These are phyloP conservation scores for Eremothecium coryli DNA, from an alignment of 1,139 yeast species.

Conservation along the genomic window DNA sequence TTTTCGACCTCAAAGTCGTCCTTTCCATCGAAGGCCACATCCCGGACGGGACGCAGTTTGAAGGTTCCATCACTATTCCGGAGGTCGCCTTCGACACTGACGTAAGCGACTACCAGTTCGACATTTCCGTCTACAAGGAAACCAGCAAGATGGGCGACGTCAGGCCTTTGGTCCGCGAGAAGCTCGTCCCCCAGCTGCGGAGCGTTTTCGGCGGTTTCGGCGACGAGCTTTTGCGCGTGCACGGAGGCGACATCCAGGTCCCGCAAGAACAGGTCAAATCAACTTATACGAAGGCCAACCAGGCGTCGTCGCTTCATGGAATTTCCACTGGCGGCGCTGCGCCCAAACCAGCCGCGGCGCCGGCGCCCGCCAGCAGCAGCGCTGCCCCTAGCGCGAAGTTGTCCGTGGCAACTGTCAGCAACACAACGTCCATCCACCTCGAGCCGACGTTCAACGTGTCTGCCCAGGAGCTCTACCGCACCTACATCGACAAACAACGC, in stretches of 20 bases:
- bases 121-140: conserved; percentile 58
- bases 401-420: conserved; percentile 38
- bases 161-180: conserved; percentile 47
- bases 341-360: conserved; percentile 9
- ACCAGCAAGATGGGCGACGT: conserved; percentile 40
- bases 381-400: conserved; percentile 14
- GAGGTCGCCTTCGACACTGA: conserved; percentile 95
- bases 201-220: conserved; percentile 57
- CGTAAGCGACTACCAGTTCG: conserved; percentile 75
- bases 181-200: conserved; percentile 64
- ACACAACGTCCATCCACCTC: conserved; percentile 69
- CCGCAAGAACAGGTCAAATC: conserved; percentile 61
- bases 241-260: conserved; percentile 83
- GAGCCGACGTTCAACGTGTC: conserved; percentile 80
- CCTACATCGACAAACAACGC: conserved; percentile 66
- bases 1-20: conserved; percentile 70
- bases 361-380: conserved; percentile 13
- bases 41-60: conserved; percentile 22
- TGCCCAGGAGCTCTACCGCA: conserved; percentile 71
- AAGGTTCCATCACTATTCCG: conserved; percentile 74
- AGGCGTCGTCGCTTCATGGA: conserved; percentile 30
- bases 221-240: conserved; percentile 58
- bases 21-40: conserved; percentile 49
- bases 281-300: conserved; percentile 57
- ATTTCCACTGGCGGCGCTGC: conserved; percentile 17